Evolutionary conservation across 2,329 filamentous ascomycete genomes (phyloP).

Genomic region (Fusarium piperis): DNA sequence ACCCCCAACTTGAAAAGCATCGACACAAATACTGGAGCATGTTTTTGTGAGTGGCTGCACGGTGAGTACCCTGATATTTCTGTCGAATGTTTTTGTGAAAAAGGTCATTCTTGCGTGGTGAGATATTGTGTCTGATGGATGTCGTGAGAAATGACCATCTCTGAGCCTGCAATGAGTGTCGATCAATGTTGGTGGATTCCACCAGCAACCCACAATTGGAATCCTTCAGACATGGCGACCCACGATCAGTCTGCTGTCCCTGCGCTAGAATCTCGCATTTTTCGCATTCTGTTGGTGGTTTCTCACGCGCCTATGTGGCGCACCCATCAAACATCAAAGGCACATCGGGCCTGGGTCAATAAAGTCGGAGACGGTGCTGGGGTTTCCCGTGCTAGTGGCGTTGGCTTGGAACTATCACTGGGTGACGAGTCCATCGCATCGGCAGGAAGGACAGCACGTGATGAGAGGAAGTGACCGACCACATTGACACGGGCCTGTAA

Average conservation of each 20-base stretch:
- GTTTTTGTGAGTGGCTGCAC: not conserved
- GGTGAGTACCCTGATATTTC: not conserved
- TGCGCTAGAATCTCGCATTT: not conserved
- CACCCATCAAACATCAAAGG: not conserved
- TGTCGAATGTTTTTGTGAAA: not conserved
- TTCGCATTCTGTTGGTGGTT: not conserved
- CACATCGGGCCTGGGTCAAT: not conserved
- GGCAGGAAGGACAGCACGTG: not conserved
- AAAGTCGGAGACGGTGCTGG: not conserved
- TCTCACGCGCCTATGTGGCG: slow-evolving; percentile 6
- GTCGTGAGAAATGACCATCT: not conserved
- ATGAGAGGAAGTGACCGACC: not conserved
- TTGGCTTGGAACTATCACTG: not conserved
- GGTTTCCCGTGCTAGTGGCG: not conserved
- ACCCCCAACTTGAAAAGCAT: slow-evolving; percentile 1
- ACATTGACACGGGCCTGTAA: not conserved
- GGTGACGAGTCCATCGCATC: not conserved
- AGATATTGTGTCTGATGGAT: not conserved
- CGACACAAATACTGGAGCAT: not conserved
- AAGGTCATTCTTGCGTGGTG: not conserved
- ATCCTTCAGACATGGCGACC: slow-evolving; percentile 14
- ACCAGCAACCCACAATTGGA: slow-evolving; percentile 3
- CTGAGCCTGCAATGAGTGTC: not conserved
- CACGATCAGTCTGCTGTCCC: not conserved
- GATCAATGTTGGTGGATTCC: slow-evolving; percentile 10